Evolutionary conservation across 192 early-diverging fungal genomes (phyloP).

Genomic region (Phycomyces blakesleeanus): DNA sequence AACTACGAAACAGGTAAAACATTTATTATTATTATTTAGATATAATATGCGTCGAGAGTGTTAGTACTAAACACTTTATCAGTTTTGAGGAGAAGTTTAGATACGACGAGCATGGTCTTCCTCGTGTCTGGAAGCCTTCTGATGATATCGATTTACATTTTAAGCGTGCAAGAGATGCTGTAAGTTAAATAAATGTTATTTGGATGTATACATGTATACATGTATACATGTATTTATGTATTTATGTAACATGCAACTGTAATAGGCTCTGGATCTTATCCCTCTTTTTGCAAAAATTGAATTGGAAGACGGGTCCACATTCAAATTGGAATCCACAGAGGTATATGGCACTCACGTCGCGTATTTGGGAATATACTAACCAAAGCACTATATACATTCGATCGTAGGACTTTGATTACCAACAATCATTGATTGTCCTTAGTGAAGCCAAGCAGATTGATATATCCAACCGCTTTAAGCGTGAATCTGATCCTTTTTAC

Average conservation of each 20-base stretch:
- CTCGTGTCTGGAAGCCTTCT: constrained; percentile 89
- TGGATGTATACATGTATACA: neutral
- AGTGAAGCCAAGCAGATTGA: constrained; percentile 60
- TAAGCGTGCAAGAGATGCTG: constrained; percentile 64
- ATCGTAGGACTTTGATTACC: constrained; percentile 58
- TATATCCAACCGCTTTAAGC: constrained; percentile 77
- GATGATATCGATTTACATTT: constrained; percentile 94
- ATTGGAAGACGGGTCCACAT: constrained; percentile 35
- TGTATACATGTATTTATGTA: neutral
- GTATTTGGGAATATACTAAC: no score
- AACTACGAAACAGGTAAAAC: constrained; percentile 58
- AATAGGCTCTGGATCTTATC: constrained; percentile 57
- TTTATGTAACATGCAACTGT: no score
- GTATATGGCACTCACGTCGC: no score
- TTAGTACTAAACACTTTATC: constrained; percentile 5
- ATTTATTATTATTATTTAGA: no score
- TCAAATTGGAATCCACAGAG: constrained; percentile 35
- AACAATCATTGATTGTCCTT: constrained; percentile 58
- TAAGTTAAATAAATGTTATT: constrained; percentile 11
- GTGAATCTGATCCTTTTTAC: constrained; percentile 87
- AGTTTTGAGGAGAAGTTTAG: constrained; percentile 90
- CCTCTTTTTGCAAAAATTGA: constrained; percentile 74
- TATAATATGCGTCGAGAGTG: no score
- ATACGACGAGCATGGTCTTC: constrained; percentile 90
- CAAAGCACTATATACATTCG: no score